Base-by-base conservation (phyloP, 257 asterid genomes). In the Prunella vulgaris region DNA sequence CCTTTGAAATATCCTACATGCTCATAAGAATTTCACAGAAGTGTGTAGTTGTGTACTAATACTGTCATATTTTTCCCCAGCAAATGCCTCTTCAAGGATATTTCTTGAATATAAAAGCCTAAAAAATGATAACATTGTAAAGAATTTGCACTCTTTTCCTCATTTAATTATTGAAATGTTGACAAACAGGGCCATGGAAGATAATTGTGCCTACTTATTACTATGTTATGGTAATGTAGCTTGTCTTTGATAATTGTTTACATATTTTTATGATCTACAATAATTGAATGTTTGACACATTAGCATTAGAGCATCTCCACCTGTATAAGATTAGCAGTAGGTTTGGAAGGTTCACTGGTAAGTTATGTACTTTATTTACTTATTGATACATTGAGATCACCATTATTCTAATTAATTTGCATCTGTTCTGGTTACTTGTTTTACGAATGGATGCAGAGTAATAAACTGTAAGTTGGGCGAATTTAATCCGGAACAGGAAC, bases 41-140 rank as follows among this genome's bases (percentile, higher is more conserved):
- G 57, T 3, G 30, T 15, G 28, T n/a, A n/a, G n/a, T 32, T 32
- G 58, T 8, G 58, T 42, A 40, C 40, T n/a, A 61, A 32, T 17
- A 10, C 18, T 30, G 15, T 70, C 75, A 33, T 58, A 30, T 35
- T 20, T 48, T n/a, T 22, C 10, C 52, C 24, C n/a, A 2, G 38
- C 9, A 22, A 65, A 49, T 2, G 53, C 22, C 15, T 10, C 8
- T n/a, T 17, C 15, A 44, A 57, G 49, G 59, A 58, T 65, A 53
- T 76, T 21, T n/a, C n/a, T n/a, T n/a, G n/a, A n/a, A n/a, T n/a
- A n/a, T 56, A 38, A 42, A 54, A 42, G 48, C 40, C 51, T 13
- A 14, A n/a, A 33, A 66, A 32, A 46, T 30, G 8, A 33, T 14
- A 24, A 18, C 51, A 70, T 28, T 60, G 58, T 9, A 22, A 15